A percentile compares a stretch with the other conserved stretches of the same genome.
These are phyloP conservation scores for Nyctanthes arbortristis DNA, from an alignment of 257 asterid species.

Conservation along the genomic window DNA sequence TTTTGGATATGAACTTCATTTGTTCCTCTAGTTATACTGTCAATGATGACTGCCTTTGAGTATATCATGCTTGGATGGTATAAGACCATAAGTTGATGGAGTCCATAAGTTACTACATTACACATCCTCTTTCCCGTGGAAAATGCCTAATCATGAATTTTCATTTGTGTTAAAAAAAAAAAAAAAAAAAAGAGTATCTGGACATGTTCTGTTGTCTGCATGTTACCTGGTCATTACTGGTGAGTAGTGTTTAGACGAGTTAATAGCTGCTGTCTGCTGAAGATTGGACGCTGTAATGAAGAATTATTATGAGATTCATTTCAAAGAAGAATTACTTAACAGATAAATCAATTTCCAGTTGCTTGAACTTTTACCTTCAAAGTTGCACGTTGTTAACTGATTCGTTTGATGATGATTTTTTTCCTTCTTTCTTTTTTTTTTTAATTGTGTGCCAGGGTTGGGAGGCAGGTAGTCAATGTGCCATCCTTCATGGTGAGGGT, in stretches of 20 bases:
- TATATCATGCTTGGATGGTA: not conserved
- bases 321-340: not conserved
- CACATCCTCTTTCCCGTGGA: not conserved
- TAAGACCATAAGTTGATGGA: not conserved
- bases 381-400: not conserved
- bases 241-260: not conserved
- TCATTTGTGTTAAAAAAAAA: too few relatives aligned
- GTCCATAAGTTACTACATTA: not conserved
- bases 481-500: constrained; percentile 52
- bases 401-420: not conserved
- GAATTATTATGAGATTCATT: not conserved
- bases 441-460: constrained; percentile 32
- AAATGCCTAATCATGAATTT: not conserved
- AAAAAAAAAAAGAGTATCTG: too few relatives aligned
- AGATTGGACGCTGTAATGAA: not conserved
- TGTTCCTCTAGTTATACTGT: not conserved
- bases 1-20: not conserved
- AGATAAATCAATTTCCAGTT: not conserved
- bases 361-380: not conserved
- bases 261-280: not conserved
- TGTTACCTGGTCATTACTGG: not conserved
- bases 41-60: not conserved
- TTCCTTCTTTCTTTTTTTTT: not conserved
- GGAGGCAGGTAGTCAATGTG: constrained; percentile 50
- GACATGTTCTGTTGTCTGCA: too few relatives aligned